phyloP scores from a whole-genome alignment of 1,284 basidiomycete genomes.

The Ustilago lituana region DNA sequence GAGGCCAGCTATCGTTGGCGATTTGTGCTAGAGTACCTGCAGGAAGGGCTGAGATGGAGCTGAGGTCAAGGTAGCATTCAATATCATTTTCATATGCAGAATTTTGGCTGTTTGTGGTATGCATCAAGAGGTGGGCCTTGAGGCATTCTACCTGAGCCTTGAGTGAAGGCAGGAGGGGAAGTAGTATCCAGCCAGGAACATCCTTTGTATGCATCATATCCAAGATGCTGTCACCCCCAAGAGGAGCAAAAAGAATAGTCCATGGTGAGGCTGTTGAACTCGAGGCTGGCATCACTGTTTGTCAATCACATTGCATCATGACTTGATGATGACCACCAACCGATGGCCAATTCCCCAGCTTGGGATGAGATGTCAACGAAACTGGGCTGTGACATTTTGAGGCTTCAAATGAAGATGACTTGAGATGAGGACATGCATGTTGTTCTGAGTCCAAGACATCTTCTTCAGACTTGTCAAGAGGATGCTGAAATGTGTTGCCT shows the following conservation, averaged over 20 bases:
- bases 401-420: too few species aligned
- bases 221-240: neutral
- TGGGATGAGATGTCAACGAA: too few species aligned
- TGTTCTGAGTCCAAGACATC: too few species aligned
- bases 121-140: neutral
- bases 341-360: too few species aligned
- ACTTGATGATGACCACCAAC: too few species aligned
- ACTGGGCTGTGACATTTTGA: too few species aligned
- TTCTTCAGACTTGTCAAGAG: neutral
- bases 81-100: neutral
- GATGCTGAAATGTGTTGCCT: neutral
- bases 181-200: neutral
- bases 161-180: constrained; percentile 10
- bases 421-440: too few species aligned
- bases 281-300: neutral
- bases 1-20: constrained; percentile 19
- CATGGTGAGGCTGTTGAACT: neutral
- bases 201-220: neutral
- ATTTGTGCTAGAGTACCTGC: constrained; percentile 5
- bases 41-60: constrained; percentile 12
- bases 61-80: constrained; percentile 19
- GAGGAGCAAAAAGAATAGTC: constrained; percentile 18
- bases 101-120: neutral
- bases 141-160: constrained; percentile 10
- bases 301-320: too few species aligned